Percentiles rank a stretch among this genome's conserved stretches.
phyloP scores from a whole-genome alignment of 2,329 filamentous ascomycete species.

The Fonsecaea erecta region DNA sequence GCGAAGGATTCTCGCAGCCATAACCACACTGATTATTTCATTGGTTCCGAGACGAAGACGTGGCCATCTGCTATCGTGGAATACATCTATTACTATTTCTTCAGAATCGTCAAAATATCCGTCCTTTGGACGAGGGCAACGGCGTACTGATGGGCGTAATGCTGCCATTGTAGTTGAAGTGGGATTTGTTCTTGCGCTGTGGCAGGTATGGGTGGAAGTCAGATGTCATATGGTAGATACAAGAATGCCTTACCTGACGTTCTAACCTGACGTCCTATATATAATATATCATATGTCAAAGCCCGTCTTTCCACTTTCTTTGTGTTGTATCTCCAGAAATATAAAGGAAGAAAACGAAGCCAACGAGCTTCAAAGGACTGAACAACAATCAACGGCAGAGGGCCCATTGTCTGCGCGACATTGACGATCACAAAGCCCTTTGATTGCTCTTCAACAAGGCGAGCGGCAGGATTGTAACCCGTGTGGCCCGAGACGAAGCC shows the following conservation, averaged over 20 bases:
- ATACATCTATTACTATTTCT: neutral
- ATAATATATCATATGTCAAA: neutral
- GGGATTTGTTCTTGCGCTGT: neutral
- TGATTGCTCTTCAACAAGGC: neutral
- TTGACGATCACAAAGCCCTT: neutral
- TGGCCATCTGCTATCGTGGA: constrained; percentile 16
- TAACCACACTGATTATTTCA: constrained; percentile 18
- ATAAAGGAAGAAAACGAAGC: neutral
- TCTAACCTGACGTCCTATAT: neutral
- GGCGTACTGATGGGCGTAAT: neutral
- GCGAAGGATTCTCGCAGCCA: constrained; percentile 19
- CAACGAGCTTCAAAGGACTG: neutral
- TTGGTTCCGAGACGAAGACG: constrained; percentile 7
- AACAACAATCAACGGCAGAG: neutral
- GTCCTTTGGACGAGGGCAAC: neutral
- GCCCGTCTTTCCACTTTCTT: neutral
- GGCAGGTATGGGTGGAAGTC: neutral
- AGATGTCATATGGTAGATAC: neutral
- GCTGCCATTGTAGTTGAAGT: neutral
- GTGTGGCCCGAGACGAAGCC: neutral
- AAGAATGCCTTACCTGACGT: neutral
- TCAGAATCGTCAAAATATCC: constrained; percentile 5
- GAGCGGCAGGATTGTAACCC: neutral
- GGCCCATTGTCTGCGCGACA: neutral
- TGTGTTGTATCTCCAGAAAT: neutral